A percentile compares a stretch with the other conserved stretches of the same genome.
phyloP scores from a whole-genome alignment of 23 red algal species.

The Gracilaria caudata region DNA sequence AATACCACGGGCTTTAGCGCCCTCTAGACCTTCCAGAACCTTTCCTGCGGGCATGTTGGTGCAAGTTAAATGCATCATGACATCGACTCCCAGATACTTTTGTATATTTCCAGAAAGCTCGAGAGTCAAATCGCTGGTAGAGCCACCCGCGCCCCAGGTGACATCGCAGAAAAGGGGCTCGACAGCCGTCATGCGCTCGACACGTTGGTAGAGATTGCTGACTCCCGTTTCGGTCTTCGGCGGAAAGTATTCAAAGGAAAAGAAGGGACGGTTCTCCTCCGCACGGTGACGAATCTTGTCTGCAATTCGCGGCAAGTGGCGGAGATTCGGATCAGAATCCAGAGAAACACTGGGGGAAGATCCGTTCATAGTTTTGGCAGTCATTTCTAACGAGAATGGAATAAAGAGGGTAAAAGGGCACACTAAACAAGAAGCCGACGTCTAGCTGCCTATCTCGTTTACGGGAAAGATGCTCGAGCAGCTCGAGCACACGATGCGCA shows the following conservation, averaged over 20 bases:
- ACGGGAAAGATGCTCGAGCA: not conserved
- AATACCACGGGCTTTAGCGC: constrained; percentile 84
- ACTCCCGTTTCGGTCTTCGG: constrained; percentile 94
- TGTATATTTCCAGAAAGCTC: constrained; percentile 97
- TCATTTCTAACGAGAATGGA: not conserved
- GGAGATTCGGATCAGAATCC: constrained; percentile 68
- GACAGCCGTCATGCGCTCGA: constrained; percentile 87
- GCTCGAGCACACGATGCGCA: no score
- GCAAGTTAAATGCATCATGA: constrained; percentile 99
- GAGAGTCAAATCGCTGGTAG: constrained; percentile 86
- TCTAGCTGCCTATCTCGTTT: not conserved
- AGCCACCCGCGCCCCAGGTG: constrained; percentile 99
- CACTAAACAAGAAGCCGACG: not conserved
- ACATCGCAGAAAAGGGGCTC: constrained; percentile 99
- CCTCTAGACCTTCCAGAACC: constrained; percentile 88
- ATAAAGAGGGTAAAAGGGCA: no score
- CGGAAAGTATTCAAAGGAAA: constrained; percentile 99
- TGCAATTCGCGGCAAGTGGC: constrained; percentile 67
- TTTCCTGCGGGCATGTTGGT: constrained; percentile 97
- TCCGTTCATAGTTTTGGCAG: constrained; percentile 2
- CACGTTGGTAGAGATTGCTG: constrained; percentile 87
- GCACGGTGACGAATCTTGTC: constrained; percentile 87
- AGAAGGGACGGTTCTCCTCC: constrained; percentile 78
- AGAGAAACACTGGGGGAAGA: not conserved
- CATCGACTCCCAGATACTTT: constrained; percentile 91